Conservation (phyloP, 805 yeast genomes). For the Zygoascus flipseniorum region DNA sequence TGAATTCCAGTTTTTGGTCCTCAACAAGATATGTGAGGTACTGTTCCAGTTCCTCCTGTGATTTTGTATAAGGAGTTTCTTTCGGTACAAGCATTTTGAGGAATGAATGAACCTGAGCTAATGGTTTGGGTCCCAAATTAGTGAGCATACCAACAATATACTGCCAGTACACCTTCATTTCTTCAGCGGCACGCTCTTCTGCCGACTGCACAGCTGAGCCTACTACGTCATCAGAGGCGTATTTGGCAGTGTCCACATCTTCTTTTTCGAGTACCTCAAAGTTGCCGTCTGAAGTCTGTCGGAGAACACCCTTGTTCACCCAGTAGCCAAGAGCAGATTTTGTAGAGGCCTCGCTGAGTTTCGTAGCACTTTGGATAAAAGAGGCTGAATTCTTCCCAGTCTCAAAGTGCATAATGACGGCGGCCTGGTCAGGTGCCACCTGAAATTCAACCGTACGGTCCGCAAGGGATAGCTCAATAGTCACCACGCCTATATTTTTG, state of each 20-base stretch:
- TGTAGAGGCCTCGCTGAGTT: constrained; percentile 37
- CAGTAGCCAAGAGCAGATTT: constrained; percentile 45
- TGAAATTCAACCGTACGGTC: constrained; percentile 35
- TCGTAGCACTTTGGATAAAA: constrained; percentile 30
- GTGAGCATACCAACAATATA: constrained; percentile 49
- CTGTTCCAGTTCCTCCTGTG: constrained; percentile 35
- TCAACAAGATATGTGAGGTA: constrained; percentile 37
- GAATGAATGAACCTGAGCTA: constrained; percentile 44
- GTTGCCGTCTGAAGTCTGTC: constrained; percentile 29
- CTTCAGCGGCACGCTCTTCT: constrained; percentile 25
- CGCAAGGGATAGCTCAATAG: constrained; percentile 47
- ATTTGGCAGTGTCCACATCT: constrained; percentile 15
- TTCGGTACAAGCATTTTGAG: constrained; percentile 48
- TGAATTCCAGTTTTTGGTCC: constrained; percentile 33
- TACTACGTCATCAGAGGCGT: constrained; percentile 9
- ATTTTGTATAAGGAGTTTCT: constrained; percentile 35
- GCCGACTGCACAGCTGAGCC: constrained; percentile 19
- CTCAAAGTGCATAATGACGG: constrained; percentile 47
- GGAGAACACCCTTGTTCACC: constrained; percentile 51
- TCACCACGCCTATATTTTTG: constrained; percentile 54
- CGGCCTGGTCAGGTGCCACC: constrained; percentile 65
- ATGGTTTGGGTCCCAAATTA: constrained; percentile 44
- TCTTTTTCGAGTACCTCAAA: constrained; percentile 33
- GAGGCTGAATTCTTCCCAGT: constrained; percentile 24
- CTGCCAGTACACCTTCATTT: constrained; percentile 37